Conservation (phyloP, 768 basidiomycete genomes). For the Mycena pura region DNA sequence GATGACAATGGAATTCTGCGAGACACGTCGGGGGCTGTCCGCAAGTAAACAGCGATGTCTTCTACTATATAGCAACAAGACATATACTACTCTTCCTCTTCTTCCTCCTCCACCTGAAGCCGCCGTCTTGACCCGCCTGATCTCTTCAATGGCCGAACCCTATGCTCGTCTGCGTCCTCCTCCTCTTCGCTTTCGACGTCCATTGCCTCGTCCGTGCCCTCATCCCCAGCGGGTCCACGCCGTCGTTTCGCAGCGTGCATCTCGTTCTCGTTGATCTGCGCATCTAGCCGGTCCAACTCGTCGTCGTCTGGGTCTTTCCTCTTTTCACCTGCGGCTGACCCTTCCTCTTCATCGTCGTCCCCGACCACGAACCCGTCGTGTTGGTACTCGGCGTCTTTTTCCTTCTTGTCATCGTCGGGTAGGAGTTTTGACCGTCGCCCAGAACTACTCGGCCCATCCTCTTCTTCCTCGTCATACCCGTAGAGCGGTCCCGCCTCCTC, state of each 20-base stretch:
- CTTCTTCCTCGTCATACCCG: conserved; percentile 68
- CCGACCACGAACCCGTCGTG: conserved; percentile 87
- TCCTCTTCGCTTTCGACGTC: conserved; percentile 80
- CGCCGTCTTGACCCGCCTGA: conserved; percentile 60
- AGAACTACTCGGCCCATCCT: conserved; percentile 42
- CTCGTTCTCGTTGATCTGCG: conserved; percentile 63
- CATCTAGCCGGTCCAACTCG: conserved; percentile 72
- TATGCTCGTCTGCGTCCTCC: conserved; percentile 70
- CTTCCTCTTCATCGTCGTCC: conserved; percentile 74
- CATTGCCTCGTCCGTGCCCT: conserved; percentile 57
- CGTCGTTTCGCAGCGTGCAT: conserved; percentile 59
- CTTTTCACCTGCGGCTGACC: conserved; percentile 47
- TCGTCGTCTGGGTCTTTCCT: conserved; percentile 45
- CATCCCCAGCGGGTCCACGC: conserved; percentile 37
- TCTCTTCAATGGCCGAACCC: conserved; percentile 62
- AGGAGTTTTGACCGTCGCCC: conserved; percentile 56
- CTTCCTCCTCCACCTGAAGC: conserved; percentile 69
- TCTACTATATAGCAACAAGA: conserved; percentile 19
- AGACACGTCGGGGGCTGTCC: conserved; percentile 42
- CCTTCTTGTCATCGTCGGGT: conserved; percentile 52
- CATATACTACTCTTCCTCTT: conserved; percentile 31
- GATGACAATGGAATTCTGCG: conserved; percentile 61
- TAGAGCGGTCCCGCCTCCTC: conserved; percentile 55
- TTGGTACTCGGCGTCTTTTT: conserved; percentile 73
- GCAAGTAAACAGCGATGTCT: conserved; percentile 34